Evolutionary conservation across 768 basidiomycete species (phyloP).

Genomic region (Mycena pura): DNA sequence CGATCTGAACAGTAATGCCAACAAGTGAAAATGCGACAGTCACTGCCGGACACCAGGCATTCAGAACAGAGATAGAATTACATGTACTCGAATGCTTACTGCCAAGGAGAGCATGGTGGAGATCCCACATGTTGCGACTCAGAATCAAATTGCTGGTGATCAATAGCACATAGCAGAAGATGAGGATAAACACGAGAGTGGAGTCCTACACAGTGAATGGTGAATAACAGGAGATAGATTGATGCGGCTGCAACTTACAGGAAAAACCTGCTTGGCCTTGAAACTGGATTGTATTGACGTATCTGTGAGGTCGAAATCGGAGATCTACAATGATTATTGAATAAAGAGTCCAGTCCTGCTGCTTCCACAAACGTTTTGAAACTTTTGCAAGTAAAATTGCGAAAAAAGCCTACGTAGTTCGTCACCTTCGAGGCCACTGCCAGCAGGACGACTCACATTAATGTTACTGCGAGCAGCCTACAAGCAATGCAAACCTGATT

Average conservation of each 20-base stretch:
- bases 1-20: slow-evolving; percentile 26
- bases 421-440: background rate
- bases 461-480: slow-evolving; percentile 8
- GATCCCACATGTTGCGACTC: slow-evolving; percentile 32
- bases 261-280: slow-evolving; percentile 22
- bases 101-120: slow-evolving; percentile 30
- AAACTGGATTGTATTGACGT: slow-evolving; percentile 29
- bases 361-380: too few relatives aligned
- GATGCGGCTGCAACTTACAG: slow-evolving; percentile 9
- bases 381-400: slow-evolving; percentile 31
- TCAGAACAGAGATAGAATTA: background rate
- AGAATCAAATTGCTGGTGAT: slow-evolving; percentile 28
- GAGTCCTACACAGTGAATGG: slow-evolving; percentile 2
- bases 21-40: slow-evolving; percentile 20
- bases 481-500: background rate
- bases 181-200: slow-evolving; percentile 20
- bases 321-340: too few relatives aligned
- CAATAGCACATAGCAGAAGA: slow-evolving; percentile 24
- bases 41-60: slow-evolving; percentile 19
- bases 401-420: slow-evolving; percentile 22
- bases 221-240: too few relatives aligned
- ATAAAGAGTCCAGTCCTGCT: too few relatives aligned
- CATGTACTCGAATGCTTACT: slow-evolving; percentile 15
- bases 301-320: slow-evolving; percentile 31
- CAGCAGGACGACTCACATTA: slow-evolving; percentile 2